Percentiles rank a stretch among this genome's conserved stretches.
These are phyloP conservation scores for Bidens hawaiensis DNA, from an alignment of 140 eudicot species.

Conservation along the genomic window DNA sequence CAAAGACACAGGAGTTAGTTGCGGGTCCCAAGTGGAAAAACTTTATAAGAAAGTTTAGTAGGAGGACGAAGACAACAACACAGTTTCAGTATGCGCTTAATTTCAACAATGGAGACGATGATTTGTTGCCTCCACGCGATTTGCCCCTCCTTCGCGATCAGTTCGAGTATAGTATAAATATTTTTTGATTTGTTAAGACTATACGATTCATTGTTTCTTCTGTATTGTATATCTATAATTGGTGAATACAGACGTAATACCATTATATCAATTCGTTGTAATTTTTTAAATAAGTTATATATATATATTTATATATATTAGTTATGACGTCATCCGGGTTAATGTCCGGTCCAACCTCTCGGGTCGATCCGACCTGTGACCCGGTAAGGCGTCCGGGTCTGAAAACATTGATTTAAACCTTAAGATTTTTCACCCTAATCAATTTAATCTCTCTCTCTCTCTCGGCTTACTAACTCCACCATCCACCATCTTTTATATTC, in stretches of 20 bases:
- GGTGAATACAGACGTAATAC: neutral
- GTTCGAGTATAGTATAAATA: constrained; percentile 7
- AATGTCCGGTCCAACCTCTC: too few relatives aligned
- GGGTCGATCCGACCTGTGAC: too few relatives aligned
- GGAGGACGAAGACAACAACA: constrained; percentile 21
- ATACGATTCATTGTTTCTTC: constrained; percentile 14
- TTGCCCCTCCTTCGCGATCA: constrained; percentile 38
- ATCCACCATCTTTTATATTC: too few relatives aligned
- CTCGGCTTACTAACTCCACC: too few relatives aligned
- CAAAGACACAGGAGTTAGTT: constrained; percentile 36
- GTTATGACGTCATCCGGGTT: too few relatives aligned
- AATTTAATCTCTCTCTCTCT: too few relatives aligned
- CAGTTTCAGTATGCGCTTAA: constrained; percentile 58
- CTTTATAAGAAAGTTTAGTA: constrained; percentile 58
- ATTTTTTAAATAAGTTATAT: too few relatives aligned
- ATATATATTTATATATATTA: too few relatives aligned
- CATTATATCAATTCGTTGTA: too few relatives aligned
- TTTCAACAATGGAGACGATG: constrained; percentile 55
- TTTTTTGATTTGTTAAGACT: neutral
- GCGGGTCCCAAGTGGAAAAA: constrained; percentile 97
- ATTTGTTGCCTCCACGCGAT: constrained; percentile 47
- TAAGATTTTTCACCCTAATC: too few relatives aligned
- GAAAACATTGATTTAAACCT: too few relatives aligned
- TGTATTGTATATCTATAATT: neutral
- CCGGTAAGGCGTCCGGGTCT: too few relatives aligned